Evolutionary conservation across 371 early-diverging fungal species (phyloP).

Genomic region (Rhizopus stolonifer): DNA sequence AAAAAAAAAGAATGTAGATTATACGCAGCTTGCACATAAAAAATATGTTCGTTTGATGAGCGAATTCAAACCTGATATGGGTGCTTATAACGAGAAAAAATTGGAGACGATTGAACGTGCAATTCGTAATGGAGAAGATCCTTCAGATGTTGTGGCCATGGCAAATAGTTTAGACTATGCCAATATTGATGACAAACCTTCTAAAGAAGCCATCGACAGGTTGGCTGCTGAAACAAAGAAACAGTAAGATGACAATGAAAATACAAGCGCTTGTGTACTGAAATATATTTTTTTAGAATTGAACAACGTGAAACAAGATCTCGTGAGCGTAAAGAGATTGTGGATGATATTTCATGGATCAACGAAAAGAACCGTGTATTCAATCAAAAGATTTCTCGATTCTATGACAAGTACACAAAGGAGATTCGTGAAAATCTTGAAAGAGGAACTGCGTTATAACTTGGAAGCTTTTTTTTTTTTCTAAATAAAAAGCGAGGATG

Average conservation of each 20-base stretch:
- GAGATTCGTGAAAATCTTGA: constrained; percentile 90
- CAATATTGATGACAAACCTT: constrained; percentile 60
- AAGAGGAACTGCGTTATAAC: constrained; percentile 79
- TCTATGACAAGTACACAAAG: constrained; percentile 91
- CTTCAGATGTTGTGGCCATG: constrained; percentile 58
- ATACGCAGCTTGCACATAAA: constrained; percentile 80
- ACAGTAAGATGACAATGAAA: constrained; percentile 56
- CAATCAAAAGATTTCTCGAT: constrained; percentile 92
- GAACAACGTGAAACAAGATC: constrained; percentile 70
- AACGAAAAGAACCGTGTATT: constrained; percentile 94
- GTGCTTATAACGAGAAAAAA: constrained; percentile 72
- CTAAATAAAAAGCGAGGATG: not conserved
- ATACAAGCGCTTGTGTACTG: not conserved
- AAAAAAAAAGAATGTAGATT: constrained; percentile 52
- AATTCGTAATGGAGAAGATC: constrained; percentile 43
- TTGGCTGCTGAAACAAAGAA: constrained; percentile 75
- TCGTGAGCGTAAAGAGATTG: constrained; percentile 69
- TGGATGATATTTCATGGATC: constrained; percentile 93
- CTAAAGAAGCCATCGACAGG: constrained; percentile 67
- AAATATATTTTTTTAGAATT: constrained; percentile 47
- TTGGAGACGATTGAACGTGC: constrained; percentile 38
- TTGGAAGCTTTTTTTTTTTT: not conserved
- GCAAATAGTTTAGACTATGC: constrained; percentile 74
- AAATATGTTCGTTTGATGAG: constrained; percentile 80
- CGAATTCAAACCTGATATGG: constrained; percentile 83